phyloP scores from a whole-genome alignment of 2,329 filamentous ascomycete genomes.

The Helminthosporium solani region DNA sequence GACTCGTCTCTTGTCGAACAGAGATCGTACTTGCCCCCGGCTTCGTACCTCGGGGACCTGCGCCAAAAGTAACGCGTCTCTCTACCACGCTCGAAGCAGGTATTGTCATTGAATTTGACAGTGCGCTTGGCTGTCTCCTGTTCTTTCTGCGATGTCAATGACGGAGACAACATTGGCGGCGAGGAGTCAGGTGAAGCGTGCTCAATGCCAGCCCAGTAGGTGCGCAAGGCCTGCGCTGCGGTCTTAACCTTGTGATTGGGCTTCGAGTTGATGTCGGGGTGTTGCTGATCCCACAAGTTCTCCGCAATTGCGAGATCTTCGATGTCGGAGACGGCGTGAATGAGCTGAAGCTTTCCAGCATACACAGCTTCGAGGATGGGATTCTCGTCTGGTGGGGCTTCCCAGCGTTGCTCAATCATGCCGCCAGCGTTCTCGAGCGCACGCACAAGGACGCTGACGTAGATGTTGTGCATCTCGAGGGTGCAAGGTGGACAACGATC shows the following conservation, averaged over 20 bases:
- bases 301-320: conserved; percentile 25
- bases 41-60: conserved; percentile 31
- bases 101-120: conserved; percentile 23
- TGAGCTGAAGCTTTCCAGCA: conserved; percentile 22
- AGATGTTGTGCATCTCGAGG: conserved; percentile 27
- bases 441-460: conserved; percentile 25
- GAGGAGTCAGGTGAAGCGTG: conserved; percentile 7
- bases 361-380: conserved; percentile 24
- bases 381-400: conserved; percentile 9
- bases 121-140: conserved; percentile 9
- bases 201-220: conserved; percentile 24
- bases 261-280: conserved; percentile 1
- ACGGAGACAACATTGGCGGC: neutral
- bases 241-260: conserved; percentile 12
- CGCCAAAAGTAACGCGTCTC: conserved; percentile 26
- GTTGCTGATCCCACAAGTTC: conserved; percentile 16
- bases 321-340: conserved; percentile 21
- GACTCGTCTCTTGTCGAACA: neutral
- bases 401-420: conserved; percentile 18
- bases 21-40: conserved; percentile 27
- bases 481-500: conserved; percentile 31
- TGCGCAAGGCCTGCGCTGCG: conserved; percentile 24
- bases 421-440: conserved; percentile 23
- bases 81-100: conserved; percentile 22
- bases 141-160: neutral